A percentile compares a stretch with the other conserved stretches of the same genome.
Evolutionary conservation across 1,284 basidiomycete species (phyloP).

Genomic region (Sanguinoderma infundibulare): DNA sequence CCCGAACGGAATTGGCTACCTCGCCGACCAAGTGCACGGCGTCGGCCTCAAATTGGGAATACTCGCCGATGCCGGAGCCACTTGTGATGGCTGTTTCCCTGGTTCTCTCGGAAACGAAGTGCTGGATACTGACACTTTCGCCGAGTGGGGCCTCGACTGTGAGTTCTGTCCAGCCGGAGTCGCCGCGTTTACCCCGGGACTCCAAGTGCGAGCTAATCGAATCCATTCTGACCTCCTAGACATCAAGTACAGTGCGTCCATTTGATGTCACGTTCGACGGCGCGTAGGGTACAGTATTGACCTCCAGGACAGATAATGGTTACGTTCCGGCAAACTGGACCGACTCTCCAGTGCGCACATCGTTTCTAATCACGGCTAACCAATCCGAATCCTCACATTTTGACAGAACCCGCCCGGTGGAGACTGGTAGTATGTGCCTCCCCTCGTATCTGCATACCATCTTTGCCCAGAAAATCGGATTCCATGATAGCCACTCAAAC

Average conservation of each 20-base stretch:
- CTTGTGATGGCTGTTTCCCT: constrained; percentile 55
- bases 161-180: constrained; percentile 12
- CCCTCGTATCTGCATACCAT: neutral
- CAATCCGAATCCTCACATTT: neutral
- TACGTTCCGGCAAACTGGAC: constrained; percentile 59
- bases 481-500: constrained; percentile 51
- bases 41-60: too few relatives aligned
- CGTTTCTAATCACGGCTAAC: neutral
- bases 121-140: constrained; percentile 55
- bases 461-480: neutral
- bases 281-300: neutral
- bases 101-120: constrained; percentile 53
- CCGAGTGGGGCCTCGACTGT: constrained; percentile 58
- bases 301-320: constrained; percentile 47
- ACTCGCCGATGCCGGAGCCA: too few relatives aligned
- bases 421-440: constrained; percentile 54
- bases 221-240: constrained; percentile 33
- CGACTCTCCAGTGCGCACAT: constrained; percentile 42
- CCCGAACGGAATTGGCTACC: too few relatives aligned
- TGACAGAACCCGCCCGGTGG: constrained; percentile 42
- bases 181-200: too few relatives aligned
- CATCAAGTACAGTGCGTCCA: constrained; percentile 57
- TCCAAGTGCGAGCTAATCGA: neutral
- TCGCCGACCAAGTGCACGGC: too few relatives aligned
- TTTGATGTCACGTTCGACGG: too few relatives aligned